These are phyloP conservation scores for Penstemon davidsonii DNA, from an alignment of 257 asterid species.

Conservation along the genomic window DNA sequence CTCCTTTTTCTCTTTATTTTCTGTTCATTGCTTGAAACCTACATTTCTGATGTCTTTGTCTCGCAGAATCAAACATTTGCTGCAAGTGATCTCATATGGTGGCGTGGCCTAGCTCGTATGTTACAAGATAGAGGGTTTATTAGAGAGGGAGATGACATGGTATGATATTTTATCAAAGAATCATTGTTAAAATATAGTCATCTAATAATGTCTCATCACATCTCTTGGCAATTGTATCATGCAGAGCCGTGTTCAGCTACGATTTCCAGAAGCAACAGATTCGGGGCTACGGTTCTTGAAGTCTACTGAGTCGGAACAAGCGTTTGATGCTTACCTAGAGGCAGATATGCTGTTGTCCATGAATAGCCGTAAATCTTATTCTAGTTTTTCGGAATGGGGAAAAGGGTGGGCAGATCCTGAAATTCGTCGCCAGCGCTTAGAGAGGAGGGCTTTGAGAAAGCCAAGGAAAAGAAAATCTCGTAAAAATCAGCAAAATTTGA, in stretches of 20 bases:
- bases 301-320: conserved; percentile 31
- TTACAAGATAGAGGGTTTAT: conserved; percentile 63
- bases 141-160: conserved; percentile 63
- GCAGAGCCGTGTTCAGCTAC: conserved; percentile 63
- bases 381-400: conserved; percentile 77
- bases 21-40: conserved; percentile 6
- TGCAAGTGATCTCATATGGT: conserved; percentile 66
- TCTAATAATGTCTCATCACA: conserved; percentile 1
- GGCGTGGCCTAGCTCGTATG: conserved; percentile 77
- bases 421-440: conserved; percentile 66
- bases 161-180: conserved; percentile 31
- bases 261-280: conserved; percentile 53
- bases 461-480: conserved; percentile 40
- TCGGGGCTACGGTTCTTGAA: conserved; percentile 49
- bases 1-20: conserved; percentile 13
- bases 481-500: conserved; percentile 35
- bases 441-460: conserved; percentile 33
- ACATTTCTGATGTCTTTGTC: conserved; percentile 17
- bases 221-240: conserved; percentile 14
- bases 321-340: conserved; percentile 60
- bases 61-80: conserved; percentile 55
- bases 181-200: conserved; percentile 1
- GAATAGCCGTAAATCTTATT: conserved; percentile 41
- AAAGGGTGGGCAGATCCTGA: conserved; percentile 91
- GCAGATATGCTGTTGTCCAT: conserved; percentile 71